Evolutionary conservation across 2,329 filamentous ascomycete species (phyloP).

Genomic region (Neonectria punicea): DNA sequence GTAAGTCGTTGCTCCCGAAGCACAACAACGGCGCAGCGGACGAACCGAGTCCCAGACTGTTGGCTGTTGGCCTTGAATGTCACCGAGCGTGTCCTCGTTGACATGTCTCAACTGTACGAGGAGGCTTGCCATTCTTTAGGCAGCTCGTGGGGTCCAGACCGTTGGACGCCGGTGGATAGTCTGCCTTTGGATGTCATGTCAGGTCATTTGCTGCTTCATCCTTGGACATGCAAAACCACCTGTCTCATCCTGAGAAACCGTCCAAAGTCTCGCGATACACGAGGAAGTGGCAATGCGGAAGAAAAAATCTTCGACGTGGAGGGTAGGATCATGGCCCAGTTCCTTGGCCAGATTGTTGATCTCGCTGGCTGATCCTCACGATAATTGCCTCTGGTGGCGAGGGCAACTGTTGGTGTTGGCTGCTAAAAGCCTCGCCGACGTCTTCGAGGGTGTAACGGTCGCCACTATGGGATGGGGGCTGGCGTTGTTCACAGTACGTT

Average conservation of each 20-base stretch:
- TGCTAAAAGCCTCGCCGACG: slow-evolving; percentile 16
- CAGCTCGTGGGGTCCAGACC: slow-evolving; percentile 12
- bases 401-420: slow-evolving; percentile 22
- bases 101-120: slow-evolving; percentile 27
- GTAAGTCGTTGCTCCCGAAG: slow-evolving; percentile 13
- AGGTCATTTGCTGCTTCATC: slow-evolving; percentile 13
- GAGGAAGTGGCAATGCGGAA: slow-evolving; percentile 30
- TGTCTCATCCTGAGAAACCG: neutral
- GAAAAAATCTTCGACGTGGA: slow-evolving; percentile 22
- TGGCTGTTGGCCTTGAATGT: slow-evolving; percentile 6
- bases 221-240: slow-evolving; percentile 4
- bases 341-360: slow-evolving; percentile 27
- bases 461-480: slow-evolving; percentile 36
- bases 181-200: slow-evolving; percentile 16
- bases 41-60: slow-evolving; percentile 24
- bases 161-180: slow-evolving; percentile 8
- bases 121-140: neutral
- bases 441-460: slow-evolving; percentile 32
- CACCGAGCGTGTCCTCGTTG: slow-evolving; percentile 20
- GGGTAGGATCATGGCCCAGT: slow-evolving; percentile 27
- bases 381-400: slow-evolving; percentile 34
- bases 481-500: slow-evolving; percentile 33
- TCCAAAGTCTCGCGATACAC: slow-evolving; percentile 1
- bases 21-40: slow-evolving; percentile 22
- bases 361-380: slow-evolving; percentile 26